phyloP scores from a whole-genome alignment of 73 alveolate species.

The Uronychia setigera region DNA sequence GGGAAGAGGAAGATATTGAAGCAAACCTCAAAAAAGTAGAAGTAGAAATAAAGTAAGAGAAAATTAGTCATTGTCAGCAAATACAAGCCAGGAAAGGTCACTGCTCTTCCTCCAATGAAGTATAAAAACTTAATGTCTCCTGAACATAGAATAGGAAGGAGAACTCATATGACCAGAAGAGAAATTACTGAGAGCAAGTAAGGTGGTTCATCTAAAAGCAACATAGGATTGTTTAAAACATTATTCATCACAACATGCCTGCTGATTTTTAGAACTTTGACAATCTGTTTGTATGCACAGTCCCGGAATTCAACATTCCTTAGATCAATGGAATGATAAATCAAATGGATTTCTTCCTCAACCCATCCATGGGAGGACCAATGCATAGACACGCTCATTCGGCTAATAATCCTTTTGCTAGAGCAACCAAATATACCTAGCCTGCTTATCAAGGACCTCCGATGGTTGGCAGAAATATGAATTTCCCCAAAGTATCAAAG shows the following conservation, averaged over 20 bases:
- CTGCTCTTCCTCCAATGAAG: conserved; percentile 50
- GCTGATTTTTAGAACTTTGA: conserved; percentile 8
- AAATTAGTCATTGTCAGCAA: no score
- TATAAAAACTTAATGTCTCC: not conserved
- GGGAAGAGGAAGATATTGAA: not conserved
- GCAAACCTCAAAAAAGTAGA: not conserved
- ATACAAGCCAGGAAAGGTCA: conserved; percentile 50
- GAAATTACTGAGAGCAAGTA: conserved; percentile 50
- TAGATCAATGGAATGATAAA: not conserved
- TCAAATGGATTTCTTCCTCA: not conserved
- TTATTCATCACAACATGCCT: conserved; percentile 39
- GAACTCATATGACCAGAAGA: conserved; percentile 49
- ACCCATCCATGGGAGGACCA: not conserved
- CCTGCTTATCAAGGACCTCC: not conserved
- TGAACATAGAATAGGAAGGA: not conserved
- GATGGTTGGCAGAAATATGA: no score
- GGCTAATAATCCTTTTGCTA: not conserved
- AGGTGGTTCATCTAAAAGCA: no score
- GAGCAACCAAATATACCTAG: not conserved
- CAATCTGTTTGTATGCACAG: not conserved
- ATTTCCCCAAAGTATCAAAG: no score
- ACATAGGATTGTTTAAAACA: conserved; percentile 35
- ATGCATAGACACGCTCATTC: not conserved
- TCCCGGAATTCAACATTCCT: not conserved
- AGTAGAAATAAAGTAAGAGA: not conserved